phyloP scores from a whole-genome alignment of 495 filamentous ascomycete genomes.

The Neurospora sp. region DNA sequence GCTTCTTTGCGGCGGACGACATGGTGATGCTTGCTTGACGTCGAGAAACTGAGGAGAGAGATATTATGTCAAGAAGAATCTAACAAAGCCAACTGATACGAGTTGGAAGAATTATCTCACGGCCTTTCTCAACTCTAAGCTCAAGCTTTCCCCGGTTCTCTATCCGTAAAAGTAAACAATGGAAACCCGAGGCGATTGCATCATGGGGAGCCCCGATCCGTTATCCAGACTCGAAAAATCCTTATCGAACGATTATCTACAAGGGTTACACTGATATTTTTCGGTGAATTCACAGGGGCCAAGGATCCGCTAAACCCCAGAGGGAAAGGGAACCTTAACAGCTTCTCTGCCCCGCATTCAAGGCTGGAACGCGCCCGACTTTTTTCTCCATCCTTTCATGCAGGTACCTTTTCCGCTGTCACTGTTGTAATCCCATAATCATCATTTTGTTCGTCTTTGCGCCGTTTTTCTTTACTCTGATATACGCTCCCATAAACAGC shows the following conservation, averaged over 20 bases:
- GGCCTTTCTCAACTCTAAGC: background rate
- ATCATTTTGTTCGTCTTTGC: background rate
- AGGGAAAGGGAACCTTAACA: background rate
- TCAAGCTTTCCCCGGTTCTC: background rate
- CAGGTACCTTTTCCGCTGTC: background rate
- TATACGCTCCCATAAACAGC: background rate
- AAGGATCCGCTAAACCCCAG: background rate
- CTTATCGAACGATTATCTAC: background rate
- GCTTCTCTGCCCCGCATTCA: slow-evolving; percentile 9
- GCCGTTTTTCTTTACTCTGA: background rate
- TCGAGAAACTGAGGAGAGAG: background rate
- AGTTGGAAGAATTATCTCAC: background rate
- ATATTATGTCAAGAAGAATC: background rate
- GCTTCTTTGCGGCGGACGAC: slow-evolving; percentile 45
- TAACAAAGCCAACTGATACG: background rate
- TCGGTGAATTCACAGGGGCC: background rate
- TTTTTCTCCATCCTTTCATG: background rate
- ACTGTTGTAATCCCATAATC: background rate
- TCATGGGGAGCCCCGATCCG: background rate
- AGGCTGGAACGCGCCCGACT: slow-evolving; percentile 10
- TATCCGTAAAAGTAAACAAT: background rate
- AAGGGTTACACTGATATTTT: slow-evolving; percentile 9
- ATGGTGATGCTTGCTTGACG: background rate
- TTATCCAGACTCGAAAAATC: background rate
- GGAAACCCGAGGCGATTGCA: slow-evolving; percentile 1